A percentile compares a stretch with the other conserved stretches of the same genome.
phyloP scores from a whole-genome alignment of 768 basidiomycete genomes.

The Termitomyces sp. region DNA sequence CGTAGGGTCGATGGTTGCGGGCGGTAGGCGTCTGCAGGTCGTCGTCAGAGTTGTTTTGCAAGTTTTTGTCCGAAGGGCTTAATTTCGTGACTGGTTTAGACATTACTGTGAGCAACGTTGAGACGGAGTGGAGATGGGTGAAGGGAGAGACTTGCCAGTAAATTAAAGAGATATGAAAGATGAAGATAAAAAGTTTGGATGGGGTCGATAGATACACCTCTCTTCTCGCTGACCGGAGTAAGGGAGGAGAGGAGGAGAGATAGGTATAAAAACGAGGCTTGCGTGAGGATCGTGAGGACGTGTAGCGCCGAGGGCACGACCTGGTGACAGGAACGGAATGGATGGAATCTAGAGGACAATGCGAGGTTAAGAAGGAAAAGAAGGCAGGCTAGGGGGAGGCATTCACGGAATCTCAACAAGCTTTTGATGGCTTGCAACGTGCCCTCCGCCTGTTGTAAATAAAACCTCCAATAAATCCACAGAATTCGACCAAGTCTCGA shows the following conservation, averaged over 20 bases:
- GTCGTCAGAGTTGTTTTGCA: constrained; percentile 30
- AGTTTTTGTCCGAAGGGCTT: constrained; percentile 40
- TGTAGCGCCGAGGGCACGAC: constrained; percentile 21
- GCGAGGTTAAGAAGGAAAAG: constrained; percentile 44
- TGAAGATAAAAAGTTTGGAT: constrained; percentile 16
- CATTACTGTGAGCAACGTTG: constrained; percentile 49
- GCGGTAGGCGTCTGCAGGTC: constrained; percentile 32
- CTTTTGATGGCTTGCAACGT: constrained; percentile 80
- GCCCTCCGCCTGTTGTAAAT: constrained; percentile 41
- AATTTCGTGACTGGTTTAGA: constrained; percentile 61
- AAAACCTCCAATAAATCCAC: constrained; percentile 15
- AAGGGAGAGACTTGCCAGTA: constrained; percentile 32
- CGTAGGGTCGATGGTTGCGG: constrained; percentile 27
- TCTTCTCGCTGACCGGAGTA: constrained; percentile 21
- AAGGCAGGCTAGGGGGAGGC: constrained; percentile 61
- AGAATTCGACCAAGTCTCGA: constrained; percentile 2
- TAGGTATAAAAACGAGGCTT: constrained; percentile 51
- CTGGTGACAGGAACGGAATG: constrained; percentile 25
- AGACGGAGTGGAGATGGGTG: constrained; percentile 18
- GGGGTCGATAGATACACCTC: constrained; percentile 23
- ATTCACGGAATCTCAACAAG: constrained; percentile 44
- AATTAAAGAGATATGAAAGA: constrained; percentile 35
- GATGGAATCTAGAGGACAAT: constrained; percentile 25
- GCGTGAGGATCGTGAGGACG: constrained; percentile 60
- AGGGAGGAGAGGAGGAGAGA: constrained; percentile 29